These are phyloP conservation scores for Rhizophagus sp. DNA, from an alignment of 192 early-diverging fungal species.

Conservation along the genomic window DNA sequence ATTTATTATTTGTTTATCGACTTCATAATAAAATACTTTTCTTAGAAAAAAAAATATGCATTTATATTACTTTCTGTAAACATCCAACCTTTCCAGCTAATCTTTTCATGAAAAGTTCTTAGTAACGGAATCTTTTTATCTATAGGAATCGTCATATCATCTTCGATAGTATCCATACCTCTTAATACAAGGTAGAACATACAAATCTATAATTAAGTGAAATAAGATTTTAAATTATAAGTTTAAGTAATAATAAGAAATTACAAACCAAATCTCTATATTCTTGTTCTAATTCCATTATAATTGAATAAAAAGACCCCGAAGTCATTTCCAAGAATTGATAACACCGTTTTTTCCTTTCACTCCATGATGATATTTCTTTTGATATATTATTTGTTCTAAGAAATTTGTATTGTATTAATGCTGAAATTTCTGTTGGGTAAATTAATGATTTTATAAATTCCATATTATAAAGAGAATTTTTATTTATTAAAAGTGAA, in stretches of 20 bases:
- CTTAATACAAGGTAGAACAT: slow-evolving; percentile 34
- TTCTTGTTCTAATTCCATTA: too few species aligned
- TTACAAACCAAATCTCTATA: too few species aligned
- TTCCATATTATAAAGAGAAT: too few species aligned
- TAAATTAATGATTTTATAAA: neutral
- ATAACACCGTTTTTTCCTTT: neutral
- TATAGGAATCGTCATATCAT: slow-evolving; percentile 92
- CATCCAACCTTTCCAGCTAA: slow-evolving; percentile 76
- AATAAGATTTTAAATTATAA: too few species aligned
- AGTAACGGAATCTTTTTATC: slow-evolving; percentile 77
- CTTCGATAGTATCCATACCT: slow-evolving; percentile 95
- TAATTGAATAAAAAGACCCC: neutral
- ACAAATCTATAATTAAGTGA: neutral
- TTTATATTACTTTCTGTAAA: slow-evolving; percentile 66
- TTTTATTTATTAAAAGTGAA: too few species aligned
- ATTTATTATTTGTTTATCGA: neutral
- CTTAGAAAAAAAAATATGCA: neutral
- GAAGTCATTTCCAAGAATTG: neutral
- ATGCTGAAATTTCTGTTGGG: neutral
- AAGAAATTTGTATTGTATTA: neutral
- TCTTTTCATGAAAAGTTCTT: slow-evolving; percentile 76
- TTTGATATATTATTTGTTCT: neutral
- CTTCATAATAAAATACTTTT: neutral
- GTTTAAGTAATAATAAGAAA: too few species aligned
- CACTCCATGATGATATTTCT: neutral